Conservation (phyloP, 1,284 basidiomycete genomes). For the Microbotryum scabiosae region DNA sequence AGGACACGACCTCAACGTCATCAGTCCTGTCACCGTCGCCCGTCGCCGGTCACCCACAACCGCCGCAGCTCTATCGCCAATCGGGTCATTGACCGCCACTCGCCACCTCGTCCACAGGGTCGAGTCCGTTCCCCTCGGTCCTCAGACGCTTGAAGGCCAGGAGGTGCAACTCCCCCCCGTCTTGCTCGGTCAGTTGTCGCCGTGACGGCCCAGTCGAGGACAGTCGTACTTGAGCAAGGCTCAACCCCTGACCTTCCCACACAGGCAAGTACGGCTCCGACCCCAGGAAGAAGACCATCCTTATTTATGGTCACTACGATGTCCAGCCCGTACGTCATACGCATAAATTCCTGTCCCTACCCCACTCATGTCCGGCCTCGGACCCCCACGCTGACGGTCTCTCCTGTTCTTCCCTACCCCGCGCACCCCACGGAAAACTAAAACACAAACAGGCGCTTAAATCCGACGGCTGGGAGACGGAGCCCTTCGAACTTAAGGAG, state of each 20-base stretch:
- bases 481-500: constrained; percentile 74
- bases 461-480: constrained; percentile 49
- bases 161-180: constrained; percentile 73
- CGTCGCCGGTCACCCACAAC: neutral
- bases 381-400: neutral
- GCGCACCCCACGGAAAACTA: neutral
- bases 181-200: constrained; percentile 54
- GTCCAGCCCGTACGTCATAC: constrained; percentile 41
- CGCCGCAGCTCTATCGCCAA: neutral
- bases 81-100: neutral
- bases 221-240: too few relatives aligned
- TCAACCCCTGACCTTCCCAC: too few relatives aligned
- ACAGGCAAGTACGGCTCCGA: constrained; percentile 36
- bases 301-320: constrained; percentile 49
- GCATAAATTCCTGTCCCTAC: neutral
- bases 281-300: constrained; percentile 43
- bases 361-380: neutral
- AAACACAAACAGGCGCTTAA: constrained; percentile 13
- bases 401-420: neutral
- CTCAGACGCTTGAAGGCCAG: constrained; percentile 71
- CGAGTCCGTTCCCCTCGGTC: constrained; percentile 64
- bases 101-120: constrained; percentile 42
- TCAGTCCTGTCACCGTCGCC: neutral
- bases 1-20: neutral
- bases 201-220: too few relatives aligned